These are phyloP conservation scores for Ascobolus immersus DNA, from an alignment of 495 filamentous ascomycete species.

Conservation along the genomic window DNA sequence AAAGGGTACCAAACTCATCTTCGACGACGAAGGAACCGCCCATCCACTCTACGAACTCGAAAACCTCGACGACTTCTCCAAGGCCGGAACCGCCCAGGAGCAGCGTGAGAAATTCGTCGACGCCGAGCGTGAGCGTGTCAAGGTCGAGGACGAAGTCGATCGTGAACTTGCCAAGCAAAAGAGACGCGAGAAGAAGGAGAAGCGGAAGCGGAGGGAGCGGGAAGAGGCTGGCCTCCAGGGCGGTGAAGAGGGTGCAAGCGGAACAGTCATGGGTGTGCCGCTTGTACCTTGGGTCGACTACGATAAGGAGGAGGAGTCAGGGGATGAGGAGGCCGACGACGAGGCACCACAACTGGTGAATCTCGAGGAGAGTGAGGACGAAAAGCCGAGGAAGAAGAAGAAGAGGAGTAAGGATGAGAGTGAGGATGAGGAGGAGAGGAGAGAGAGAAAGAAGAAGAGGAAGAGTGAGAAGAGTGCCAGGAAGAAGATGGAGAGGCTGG, in stretches of 20 bases:
- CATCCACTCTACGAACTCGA: constrained; percentile 73
- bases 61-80: constrained; percentile 50
- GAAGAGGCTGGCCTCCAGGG: constrained; percentile 17
- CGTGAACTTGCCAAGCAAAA: constrained; percentile 57
- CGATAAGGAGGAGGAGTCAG: constrained; percentile 18
- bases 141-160: constrained; percentile 52
- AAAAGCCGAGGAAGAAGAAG: constrained; percentile 7
- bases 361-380: constrained; percentile 7
- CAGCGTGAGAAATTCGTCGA: constrained; percentile 57
- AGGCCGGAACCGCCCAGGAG: constrained; percentile 41
- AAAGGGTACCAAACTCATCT: constrained; percentile 58
- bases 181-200: constrained; percentile 64
- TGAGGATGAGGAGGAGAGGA: constrained; percentile 23
- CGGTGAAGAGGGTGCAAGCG: constrained; percentile 23
- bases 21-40: constrained; percentile 70
- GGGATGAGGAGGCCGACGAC: constrained; percentile 12
- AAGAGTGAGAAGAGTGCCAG: constrained; percentile 33
- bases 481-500: constrained; percentile 51
- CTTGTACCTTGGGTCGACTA: constrained; percentile 20
- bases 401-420: constrained; percentile 23
- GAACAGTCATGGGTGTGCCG: constrained; percentile 14
- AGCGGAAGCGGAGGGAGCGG: constrained; percentile 29
- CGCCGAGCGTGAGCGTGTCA: constrained; percentile 43
- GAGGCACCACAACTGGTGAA: constrained; percentile 2
- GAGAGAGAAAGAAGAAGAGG: constrained; percentile 21